A percentile compares a stretch with the other conserved stretches of the same genome.
phyloP scores from a whole-genome alignment of 2,329 filamentous ascomycete species.

The Ceratocystiopsis sp. region DNA sequence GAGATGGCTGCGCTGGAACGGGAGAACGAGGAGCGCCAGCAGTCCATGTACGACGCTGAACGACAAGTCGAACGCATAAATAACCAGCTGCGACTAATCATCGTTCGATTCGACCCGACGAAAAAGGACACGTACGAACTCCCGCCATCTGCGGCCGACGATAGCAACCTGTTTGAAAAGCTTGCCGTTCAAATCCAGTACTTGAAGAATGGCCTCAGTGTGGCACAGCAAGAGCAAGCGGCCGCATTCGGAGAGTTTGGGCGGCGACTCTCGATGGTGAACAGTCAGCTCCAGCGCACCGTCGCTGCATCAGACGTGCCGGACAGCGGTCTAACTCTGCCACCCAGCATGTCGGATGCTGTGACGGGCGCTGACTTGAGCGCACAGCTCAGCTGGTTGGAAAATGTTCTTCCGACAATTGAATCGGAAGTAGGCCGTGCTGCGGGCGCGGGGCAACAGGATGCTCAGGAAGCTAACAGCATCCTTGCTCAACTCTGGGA shows the following conservation, averaged over 20 bases:
- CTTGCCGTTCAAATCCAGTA: slow-evolving; percentile 49
- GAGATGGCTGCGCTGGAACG: slow-evolving; percentile 21
- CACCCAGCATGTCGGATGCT: slow-evolving; percentile 38
- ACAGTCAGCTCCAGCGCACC: slow-evolving; percentile 44
- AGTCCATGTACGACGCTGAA: slow-evolving; percentile 44
- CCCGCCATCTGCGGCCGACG: too few species aligned
- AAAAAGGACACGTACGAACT: slow-evolving; percentile 27
- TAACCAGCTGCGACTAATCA: slow-evolving; percentile 45
- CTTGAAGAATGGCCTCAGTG: slow-evolving; percentile 46
- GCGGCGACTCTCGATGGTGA: slow-evolving; percentile 35
- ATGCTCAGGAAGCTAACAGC: slow-evolving; percentile 37
- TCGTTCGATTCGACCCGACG: slow-evolving; percentile 44
- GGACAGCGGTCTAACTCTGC: slow-evolving; percentile 28
- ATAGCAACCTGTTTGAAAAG: not conserved
- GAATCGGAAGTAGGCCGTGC: slow-evolving; percentile 25
- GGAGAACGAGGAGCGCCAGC: slow-evolving; percentile 22
- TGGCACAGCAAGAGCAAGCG: slow-evolving; percentile 41
- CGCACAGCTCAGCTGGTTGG: slow-evolving; percentile 53
- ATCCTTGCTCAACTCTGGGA: slow-evolving; percentile 40
- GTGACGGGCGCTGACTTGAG: slow-evolving; percentile 39
- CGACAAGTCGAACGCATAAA: slow-evolving; percentile 52
- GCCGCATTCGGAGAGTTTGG: too few species aligned
- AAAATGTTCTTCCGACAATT: slow-evolving; percentile 37
- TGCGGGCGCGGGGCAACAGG: slow-evolving; percentile 19
- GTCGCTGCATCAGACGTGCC: slow-evolving; percentile 20